Evolutionary conservation across 23 red algal genomes (phyloP).

Genomic region (Chondrus crispus): DNA sequence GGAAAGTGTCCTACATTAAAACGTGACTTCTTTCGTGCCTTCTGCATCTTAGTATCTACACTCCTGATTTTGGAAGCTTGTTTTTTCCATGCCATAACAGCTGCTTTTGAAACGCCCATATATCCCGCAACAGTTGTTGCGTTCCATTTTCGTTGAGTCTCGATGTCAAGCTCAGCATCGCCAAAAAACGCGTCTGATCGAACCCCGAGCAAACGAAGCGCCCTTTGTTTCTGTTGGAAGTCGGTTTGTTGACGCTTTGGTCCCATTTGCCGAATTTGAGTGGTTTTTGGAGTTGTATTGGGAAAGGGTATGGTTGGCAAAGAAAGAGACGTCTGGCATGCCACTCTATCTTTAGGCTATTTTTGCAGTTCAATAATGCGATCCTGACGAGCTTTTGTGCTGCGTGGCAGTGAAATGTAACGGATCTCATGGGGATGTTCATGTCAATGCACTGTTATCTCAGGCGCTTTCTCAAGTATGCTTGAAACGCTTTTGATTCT

Average conservation of each 20-base stretch:
- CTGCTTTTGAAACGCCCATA: too few relatives aligned
- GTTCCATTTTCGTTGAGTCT: background rate
- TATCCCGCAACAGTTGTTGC: too few relatives aligned
- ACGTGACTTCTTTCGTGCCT: background rate
- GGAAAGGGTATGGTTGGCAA: background rate
- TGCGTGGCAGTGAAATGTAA: background rate
- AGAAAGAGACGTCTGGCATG: too few relatives aligned
- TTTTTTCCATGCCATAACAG: too few relatives aligned
- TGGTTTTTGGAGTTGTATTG: background rate
- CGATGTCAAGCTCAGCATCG: background rate
- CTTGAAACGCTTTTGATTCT: background rate
- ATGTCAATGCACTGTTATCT: background rate
- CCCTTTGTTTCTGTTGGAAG: background rate
- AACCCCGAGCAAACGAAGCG: background rate
- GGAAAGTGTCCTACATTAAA: background rate
- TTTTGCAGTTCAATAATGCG: too few relatives aligned
- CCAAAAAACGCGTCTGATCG: too few relatives aligned
- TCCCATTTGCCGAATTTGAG: background rate
- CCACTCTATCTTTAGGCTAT: too few relatives aligned
- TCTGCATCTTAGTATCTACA: background rate
- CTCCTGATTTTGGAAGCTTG: too few relatives aligned
- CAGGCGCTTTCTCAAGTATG: background rate
- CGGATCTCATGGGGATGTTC: background rate
- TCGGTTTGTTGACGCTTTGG: background rate
- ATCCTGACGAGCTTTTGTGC: too few relatives aligned